A percentile compares a stretch with the other conserved stretches of the same genome.
Conservation (phyloP, 495 filamentous ascomycete species). For the Hypoxylon rickii region DNA sequence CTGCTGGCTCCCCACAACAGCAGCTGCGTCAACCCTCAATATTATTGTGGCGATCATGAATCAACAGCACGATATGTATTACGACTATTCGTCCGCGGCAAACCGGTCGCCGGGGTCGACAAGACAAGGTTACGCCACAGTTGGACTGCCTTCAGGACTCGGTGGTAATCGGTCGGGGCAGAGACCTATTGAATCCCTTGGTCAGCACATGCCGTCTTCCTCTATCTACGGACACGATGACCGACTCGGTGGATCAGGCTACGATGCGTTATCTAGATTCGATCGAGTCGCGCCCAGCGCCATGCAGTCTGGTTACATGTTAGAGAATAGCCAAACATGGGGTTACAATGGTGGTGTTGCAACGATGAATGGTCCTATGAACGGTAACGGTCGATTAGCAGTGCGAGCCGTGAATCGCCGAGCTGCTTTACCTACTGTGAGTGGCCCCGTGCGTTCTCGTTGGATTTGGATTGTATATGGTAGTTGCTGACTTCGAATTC, state of each 20-base stretch:
- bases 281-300: constrained; percentile 53
- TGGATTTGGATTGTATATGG: neutral
- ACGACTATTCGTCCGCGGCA: constrained; percentile 40
- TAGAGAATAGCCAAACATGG: constrained; percentile 56
- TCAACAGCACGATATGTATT: constrained; percentile 58
- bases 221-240: constrained; percentile 61
- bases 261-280: constrained; percentile 52
- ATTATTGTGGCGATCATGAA: constrained; percentile 53
- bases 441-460: constrained; percentile 39
- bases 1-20: constrained; percentile 40
- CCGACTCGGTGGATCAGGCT: constrained; percentile 57
- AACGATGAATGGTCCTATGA: constrained; percentile 53
- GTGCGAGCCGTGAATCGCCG: constrained; percentile 49
- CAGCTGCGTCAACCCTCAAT: constrained; percentile 34
- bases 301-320: constrained; percentile 43
- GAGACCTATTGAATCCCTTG: constrained; percentile 46
- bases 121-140: constrained; percentile 55
- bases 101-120: constrained; percentile 50
- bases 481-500: constrained; percentile 6
- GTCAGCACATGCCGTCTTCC: constrained; percentile 42
- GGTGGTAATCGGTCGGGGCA: constrained; percentile 69
- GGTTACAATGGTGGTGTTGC: constrained; percentile 52
- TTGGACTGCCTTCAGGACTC: constrained; percentile 58
- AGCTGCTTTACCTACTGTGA: constrained; percentile 53
- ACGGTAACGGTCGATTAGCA: constrained; percentile 49